Conservation (phyloP, 352 stramenopile species). For the Thalassiosira allenii region DNA sequence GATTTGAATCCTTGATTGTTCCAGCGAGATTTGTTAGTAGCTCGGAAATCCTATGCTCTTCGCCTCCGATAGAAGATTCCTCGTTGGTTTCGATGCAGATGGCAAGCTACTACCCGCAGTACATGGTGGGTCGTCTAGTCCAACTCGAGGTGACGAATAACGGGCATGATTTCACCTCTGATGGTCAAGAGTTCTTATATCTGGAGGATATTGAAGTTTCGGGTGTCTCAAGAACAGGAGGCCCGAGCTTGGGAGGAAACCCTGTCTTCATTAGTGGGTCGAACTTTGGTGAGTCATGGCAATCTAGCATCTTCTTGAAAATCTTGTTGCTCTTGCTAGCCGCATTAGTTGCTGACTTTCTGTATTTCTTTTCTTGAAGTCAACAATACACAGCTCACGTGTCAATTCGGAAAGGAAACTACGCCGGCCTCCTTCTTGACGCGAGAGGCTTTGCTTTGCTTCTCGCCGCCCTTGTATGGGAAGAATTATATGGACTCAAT, state of each 20-base stretch:
- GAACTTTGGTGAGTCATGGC: slow-evolving; percentile 68
- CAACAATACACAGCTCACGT: slow-evolving; percentile 91
- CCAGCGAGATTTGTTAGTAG: slow-evolving; percentile 88
- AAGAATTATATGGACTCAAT: slow-evolving; percentile 54
- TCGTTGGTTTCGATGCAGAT: slow-evolving; percentile 1
- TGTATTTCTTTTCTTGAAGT: slow-evolving; percentile 65
- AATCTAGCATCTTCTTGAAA: not conserved
- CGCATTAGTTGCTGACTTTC: not conserved
- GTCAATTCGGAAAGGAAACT: slow-evolving; percentile 88
- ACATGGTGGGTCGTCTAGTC: slow-evolving; percentile 88
- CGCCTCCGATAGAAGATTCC: slow-evolving; percentile 79
- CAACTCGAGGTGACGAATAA: slow-evolving; percentile 95
- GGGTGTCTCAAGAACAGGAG: slow-evolving; percentile 44
- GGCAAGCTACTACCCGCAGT: slow-evolving; percentile 90
- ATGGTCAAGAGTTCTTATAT: slow-evolving; percentile 92
- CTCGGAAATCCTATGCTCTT: slow-evolving; percentile 88
- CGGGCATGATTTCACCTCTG: slow-evolving; percentile 93
- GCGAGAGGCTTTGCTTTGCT: slow-evolving; percentile 90
- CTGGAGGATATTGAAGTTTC: slow-evolving; percentile 88
- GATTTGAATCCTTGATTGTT: slow-evolving; percentile 89
- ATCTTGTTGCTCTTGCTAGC: not conserved
- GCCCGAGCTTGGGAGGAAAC: slow-evolving; percentile 76
- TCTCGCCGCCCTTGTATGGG: slow-evolving; percentile 70
- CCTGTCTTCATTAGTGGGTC: slow-evolving; percentile 72
- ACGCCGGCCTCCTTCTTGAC: slow-evolving; percentile 90